These are phyloP conservation scores for Suhomyces bolitotheri DNA, from an alignment of 1,139 yeast genomes.

Conservation along the genomic window DNA sequence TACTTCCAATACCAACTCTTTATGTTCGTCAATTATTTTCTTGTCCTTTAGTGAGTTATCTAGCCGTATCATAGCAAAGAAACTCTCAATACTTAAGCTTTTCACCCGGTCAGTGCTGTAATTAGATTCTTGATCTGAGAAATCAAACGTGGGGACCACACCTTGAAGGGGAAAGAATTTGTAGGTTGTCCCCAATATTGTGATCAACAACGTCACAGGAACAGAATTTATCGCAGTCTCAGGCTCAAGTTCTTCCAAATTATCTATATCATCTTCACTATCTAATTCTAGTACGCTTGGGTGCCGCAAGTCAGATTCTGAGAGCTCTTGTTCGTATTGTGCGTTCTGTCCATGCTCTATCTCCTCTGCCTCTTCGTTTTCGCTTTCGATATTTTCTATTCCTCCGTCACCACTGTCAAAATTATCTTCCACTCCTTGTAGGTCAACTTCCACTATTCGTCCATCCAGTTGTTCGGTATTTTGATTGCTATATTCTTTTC, in stretches of 20 bases:
- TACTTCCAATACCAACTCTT: constrained; percentile 35
- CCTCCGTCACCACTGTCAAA: too few relatives aligned
- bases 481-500: background rate
- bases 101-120: constrained; percentile 24
- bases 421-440: too few relatives aligned
- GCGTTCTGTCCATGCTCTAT: background rate
- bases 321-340: background rate
- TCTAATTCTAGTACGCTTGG: constrained; percentile 5
- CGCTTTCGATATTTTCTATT: too few relatives aligned
- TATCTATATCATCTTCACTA: constrained; percentile 20
- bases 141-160: constrained; percentile 11
- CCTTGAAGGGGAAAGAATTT: constrained; percentile 25
- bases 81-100: constrained; percentile 23
- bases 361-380: background rate
- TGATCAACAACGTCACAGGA: background rate
- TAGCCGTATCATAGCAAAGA: constrained; percentile 29
- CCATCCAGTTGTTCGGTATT: too few relatives aligned
- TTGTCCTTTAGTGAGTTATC: constrained; percentile 31
- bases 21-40: constrained; percentile 25
- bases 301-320: background rate
- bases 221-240: background rate
- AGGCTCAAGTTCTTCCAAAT: constrained; percentile 15
- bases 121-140: constrained; percentile 24
- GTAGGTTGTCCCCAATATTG: constrained; percentile 26
- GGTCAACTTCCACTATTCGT: too few relatives aligned